Percentiles rank a stretch among this genome's conserved stretches.
phyloP scores from a whole-genome alignment of 257 asterid species.

The Plectranthus barbatus region DNA sequence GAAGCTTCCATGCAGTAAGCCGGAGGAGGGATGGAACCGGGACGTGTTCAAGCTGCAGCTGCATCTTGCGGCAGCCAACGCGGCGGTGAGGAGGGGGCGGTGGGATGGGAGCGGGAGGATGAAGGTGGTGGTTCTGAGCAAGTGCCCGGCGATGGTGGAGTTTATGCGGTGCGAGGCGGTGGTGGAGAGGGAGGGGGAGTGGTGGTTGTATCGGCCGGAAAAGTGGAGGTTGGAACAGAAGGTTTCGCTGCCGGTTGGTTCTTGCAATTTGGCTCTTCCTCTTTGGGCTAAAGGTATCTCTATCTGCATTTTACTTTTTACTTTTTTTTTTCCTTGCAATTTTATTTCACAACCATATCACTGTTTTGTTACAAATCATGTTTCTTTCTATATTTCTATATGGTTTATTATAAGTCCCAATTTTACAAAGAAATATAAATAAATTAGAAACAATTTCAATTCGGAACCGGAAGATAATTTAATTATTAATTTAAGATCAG shows the following conservation, averaged over 20 bases:
- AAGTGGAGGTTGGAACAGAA: conserved; percentile 47
- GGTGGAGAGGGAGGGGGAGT: conserved; percentile 59
- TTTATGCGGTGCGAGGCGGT: conserved; percentile 68
- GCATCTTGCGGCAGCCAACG: conserved; percentile 56
- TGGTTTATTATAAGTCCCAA: no score
- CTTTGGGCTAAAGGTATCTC: conserved; percentile 86
- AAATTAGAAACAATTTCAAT: no score
- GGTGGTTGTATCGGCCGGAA: conserved; percentile 74
- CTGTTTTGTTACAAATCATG: no score
- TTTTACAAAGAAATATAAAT: no score
- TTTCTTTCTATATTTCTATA: no score
- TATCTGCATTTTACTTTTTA: no score
- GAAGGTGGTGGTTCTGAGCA: conserved; percentile 69
- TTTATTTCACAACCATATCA: no score
- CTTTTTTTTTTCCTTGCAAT: no score
- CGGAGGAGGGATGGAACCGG: conserved; percentile 61
- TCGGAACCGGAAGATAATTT: no score
- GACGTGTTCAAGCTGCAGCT: conserved; percentile 78
- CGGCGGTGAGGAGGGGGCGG: conserved; percentile 53
- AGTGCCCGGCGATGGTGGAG: conserved; percentile 72
- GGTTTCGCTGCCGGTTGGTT: conserved; percentile 69
- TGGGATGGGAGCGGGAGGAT: conserved; percentile 39
- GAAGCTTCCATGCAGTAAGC: conserved; percentile 50
- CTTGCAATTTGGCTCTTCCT: conserved; percentile 83
- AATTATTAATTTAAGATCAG: no score